Base-by-base conservation (phyloP, 768 basidiomycete genomes). In the Russula sp. region DNA sequence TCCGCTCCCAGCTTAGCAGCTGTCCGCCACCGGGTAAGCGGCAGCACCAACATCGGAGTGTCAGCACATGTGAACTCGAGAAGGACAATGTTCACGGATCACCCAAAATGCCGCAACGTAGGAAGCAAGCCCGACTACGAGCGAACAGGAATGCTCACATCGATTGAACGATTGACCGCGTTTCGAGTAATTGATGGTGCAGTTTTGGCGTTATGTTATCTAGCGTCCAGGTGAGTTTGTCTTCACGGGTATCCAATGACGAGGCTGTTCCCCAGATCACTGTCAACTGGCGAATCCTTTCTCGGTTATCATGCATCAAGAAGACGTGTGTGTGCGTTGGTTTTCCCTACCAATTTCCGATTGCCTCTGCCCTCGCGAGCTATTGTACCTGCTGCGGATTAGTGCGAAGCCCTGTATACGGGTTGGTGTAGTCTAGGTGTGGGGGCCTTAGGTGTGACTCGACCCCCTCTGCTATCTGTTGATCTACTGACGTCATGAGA, bases 31-130 rank as follows among this genome's bases (percentile, higher is more conserved):
- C 79, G 89, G 13, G 79, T 98, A 75, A 73, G 22, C 83, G 83
- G 60, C 91, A 98, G 73, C 79, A 96, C 25, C 66, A 99, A 99
- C 73, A 96, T 98, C 63, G 97, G 97, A 66, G 89, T 99, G 63
- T 92, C 89, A 4, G 93, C 93, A 0, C 93, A 95, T 70, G 95
- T 95, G 66, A 93, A 97, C 73, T 94, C 94, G 4, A 97, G 97
- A 32, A 99, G 98, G 79, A 98, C 97, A 0, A 99, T 97, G 2
- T 75, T 98, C 67, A 98, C 97, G 98, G 69, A 99, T 97, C 38
- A 99, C 98, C 65, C 97, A 99, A 75, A 94, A 91, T 69, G 97
- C 97, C 4, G 97, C 97, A 1, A 98, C 97, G 0, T 99, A 94
- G 97, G 81, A 88, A 58, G 82, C 90, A 0, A 81, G 85, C 53